phyloP scores from a whole-genome alignment of 805 yeast genomes.

The Aciculoconidium aculeatum region DNA sequence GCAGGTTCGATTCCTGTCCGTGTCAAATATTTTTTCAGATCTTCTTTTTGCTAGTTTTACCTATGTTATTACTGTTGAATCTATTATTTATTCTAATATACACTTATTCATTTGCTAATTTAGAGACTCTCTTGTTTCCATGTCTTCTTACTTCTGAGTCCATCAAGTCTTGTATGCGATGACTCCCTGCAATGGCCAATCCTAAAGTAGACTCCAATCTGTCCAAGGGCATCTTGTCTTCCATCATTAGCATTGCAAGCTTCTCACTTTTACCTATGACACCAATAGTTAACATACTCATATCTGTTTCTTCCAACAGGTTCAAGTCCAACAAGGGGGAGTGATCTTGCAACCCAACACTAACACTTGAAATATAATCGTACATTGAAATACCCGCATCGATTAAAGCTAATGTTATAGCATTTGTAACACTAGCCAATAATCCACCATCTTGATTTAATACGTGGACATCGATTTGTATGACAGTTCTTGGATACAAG shows the following conservation, averaged over 20 bases:
- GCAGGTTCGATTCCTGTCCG: conserved; percentile 88
- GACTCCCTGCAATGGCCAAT: conserved; percentile 83
- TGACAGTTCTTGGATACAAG: conserved; percentile 76
- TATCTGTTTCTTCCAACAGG: conserved; percentile 74
- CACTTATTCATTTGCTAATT: no score
- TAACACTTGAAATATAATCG: conserved; percentile 78
- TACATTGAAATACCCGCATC: conserved; percentile 96
- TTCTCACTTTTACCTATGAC: conserved; percentile 79
- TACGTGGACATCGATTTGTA: conserved; percentile 71
- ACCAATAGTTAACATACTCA: conserved; percentile 77
- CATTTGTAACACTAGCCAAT: conserved; percentile 72
- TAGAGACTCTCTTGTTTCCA: conserved; percentile 57
- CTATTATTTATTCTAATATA: background rate
- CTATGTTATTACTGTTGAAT: no score
- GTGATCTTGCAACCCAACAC: conserved; percentile 75
- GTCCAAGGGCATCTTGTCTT: conserved; percentile 82
- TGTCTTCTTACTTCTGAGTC: conserved; percentile 75
- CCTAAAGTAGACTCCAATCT: conserved; percentile 68
- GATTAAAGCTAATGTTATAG: conserved; percentile 80
- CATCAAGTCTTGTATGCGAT: conserved; percentile 76
- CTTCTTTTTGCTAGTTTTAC: no score
- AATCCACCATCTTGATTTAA: conserved; percentile 89
- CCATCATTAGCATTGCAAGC: conserved; percentile 68
- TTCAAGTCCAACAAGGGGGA: conserved; percentile 77
- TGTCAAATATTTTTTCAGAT: conserved; percentile 37